phyloP scores from a whole-genome alignment of 352 stramenopile species.

The Peronospora belbahrii region DNA sequence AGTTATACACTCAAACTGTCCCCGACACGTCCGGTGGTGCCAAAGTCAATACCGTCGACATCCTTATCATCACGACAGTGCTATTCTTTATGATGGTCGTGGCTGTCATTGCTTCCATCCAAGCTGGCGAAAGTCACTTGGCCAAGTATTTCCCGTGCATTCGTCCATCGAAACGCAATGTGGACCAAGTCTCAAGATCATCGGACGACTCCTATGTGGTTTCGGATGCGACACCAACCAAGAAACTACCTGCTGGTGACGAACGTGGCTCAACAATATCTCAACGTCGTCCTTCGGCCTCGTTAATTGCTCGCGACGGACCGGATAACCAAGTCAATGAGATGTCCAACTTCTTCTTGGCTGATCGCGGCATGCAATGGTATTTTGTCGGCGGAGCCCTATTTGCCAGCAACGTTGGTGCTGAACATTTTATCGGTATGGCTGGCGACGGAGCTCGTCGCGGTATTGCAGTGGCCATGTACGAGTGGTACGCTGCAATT shows the following conservation, averaged over 20 bases:
- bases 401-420: conserved; percentile 64
- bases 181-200: conserved; percentile 10
- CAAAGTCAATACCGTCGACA: conserved; percentile 29
- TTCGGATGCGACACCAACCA: conserved; percentile 17
- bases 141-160: conserved; percentile 32
- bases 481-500: conserved; percentile 55
- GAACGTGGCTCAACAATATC: conserved; percentile 22
- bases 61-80: conserved; percentile 27
- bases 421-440: conserved; percentile 67
- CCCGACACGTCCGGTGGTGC: conserved; percentile 23
- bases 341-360: conserved; percentile 55
- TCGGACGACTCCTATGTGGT: conserved; percentile 23
- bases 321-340: conserved; percentile 21
- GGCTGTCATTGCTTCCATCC: conserved; percentile 28
- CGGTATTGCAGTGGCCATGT: conserved; percentile 54
- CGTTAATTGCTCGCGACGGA: conserved; percentile 26
- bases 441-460: conserved; percentile 47
- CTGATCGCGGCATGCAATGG: conserved; percentile 61
- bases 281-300: conserved; percentile 17
- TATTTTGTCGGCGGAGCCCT: conserved; percentile 52
- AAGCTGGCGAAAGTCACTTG: conserved; percentile 30
- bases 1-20: conserved; percentile 25
- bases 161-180: conserved; percentile 13
- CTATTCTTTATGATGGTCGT: conserved; percentile 31
- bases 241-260: conserved; percentile 24